These are phyloP conservation scores for Coleophoma crateriformis DNA, from an alignment of 2,329 filamentous ascomycete genomes.

Conservation along the genomic window DNA sequence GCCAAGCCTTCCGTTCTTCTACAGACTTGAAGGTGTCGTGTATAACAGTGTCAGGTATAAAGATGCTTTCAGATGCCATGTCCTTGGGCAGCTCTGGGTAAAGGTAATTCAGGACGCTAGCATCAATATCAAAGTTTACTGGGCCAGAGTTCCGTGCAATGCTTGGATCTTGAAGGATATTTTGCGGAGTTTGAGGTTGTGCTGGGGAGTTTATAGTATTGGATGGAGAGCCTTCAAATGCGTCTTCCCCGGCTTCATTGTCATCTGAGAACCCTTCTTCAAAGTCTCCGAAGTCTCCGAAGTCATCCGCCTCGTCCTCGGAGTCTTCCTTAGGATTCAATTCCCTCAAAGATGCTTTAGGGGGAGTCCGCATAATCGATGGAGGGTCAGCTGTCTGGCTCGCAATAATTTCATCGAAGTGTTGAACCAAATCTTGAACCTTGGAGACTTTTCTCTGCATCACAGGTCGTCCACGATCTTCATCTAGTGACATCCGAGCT, in stretches of 20 bases:
- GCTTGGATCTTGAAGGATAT: not conserved
- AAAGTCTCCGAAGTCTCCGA: conserved; percentile 30
- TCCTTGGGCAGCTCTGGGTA: conserved; percentile 17
- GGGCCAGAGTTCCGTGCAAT: conserved; percentile 8
- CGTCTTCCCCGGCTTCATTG: conserved; percentile 7
- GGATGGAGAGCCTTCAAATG: not conserved
- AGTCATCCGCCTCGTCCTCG: conserved; percentile 9
- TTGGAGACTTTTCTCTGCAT: conserved; percentile 13
- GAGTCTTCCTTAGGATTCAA: not conserved
- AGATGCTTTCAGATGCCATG: conserved; percentile 15
- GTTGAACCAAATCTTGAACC: conserved; percentile 20
- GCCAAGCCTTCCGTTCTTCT: conserved; percentile 59
- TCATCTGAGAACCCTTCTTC: conserved; percentile 24
- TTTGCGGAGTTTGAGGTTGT: not conserved
- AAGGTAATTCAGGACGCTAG: conserved; percentile 18
- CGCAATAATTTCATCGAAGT: conserved; percentile 18
- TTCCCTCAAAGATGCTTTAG: not conserved
- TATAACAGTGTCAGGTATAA: conserved; percentile 20
- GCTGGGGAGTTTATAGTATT: not conserved
- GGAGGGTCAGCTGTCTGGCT: conserved; percentile 4
- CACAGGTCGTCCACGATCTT: conserved; percentile 17
- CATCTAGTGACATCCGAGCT: conserved; percentile 25
- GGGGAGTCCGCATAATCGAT: conserved; percentile 1
- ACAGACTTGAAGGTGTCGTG: conserved; percentile 46
- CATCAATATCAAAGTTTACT: conserved; percentile 18